phyloP scores from a whole-genome alignment of 106 monocot genomes.

The Dactylorhiza incarnata region DNA sequence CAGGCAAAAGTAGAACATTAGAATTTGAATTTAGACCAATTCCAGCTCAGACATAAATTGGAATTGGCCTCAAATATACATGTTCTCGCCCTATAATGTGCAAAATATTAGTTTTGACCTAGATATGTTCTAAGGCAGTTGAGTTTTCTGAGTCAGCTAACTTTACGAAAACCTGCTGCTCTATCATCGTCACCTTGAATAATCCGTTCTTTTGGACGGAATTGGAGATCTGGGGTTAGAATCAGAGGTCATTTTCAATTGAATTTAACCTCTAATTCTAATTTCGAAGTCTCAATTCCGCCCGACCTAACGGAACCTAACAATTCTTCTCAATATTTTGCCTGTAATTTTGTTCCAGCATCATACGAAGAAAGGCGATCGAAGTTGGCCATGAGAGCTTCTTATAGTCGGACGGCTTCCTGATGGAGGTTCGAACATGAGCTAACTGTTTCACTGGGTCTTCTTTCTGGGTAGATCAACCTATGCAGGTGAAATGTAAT shows the following conservation, averaged over 20 bases:
- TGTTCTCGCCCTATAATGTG: no score
- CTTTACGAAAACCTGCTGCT: neutral
- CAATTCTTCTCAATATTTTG: neutral
- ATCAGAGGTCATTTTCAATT: no score
- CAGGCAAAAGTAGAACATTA: no score
- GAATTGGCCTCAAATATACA: no score
- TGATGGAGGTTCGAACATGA: neutral
- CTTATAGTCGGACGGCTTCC: neutral
- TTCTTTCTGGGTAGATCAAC: neutral
- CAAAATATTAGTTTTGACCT: neutral
- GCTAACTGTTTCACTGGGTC: neutral
- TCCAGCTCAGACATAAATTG: no score
- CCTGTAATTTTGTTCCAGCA: slow-evolving; percentile 31
- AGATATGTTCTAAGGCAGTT: neutral
- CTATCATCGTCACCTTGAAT: neutral
- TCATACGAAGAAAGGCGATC: slow-evolving; percentile 64
- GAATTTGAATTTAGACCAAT: no score
- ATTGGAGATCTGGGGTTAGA: no score
- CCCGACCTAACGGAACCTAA: neutral
- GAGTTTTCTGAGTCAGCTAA: neutral
- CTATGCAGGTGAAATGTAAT: slow-evolving; percentile 7
- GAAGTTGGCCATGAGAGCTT: slow-evolving; percentile 30
- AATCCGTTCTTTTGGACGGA: no score
- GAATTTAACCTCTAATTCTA: no score
- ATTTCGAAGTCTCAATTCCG: no score